Conservation (phyloP, 805 yeast species). For the Phaffomyces thermotolerans region DNA sequence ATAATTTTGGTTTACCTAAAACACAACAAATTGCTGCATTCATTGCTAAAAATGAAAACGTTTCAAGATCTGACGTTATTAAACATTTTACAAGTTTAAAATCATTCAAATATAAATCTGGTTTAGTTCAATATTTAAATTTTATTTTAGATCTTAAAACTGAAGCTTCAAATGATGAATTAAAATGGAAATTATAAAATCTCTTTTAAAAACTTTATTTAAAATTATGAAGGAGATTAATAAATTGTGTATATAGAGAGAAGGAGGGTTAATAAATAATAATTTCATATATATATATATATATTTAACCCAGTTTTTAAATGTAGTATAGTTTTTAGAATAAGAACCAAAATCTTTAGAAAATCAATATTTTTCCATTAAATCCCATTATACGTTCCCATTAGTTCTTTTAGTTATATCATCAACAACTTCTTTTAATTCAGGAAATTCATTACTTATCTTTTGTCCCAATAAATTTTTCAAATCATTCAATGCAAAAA, state of each 20-base stretch:
- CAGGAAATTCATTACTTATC: constrained; percentile 74
- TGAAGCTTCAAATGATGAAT: constrained; percentile 4
- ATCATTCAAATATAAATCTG: constrained; percentile 43
- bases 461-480: constrained; percentile 62
- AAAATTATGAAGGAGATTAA: too few relatives aligned
- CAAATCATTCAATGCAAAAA: constrained; percentile 58
- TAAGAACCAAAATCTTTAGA: too few relatives aligned
- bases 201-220: not conserved
- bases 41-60: constrained; percentile 34
- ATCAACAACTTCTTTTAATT: constrained; percentile 50
- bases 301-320: too few relatives aligned
- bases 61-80: constrained; percentile 53
- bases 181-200: constrained; percentile 19
- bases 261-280: not conserved
- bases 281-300: too few relatives aligned
- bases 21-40: constrained; percentile 56
- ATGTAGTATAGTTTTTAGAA: too few relatives aligned
- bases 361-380: too few relatives aligned
- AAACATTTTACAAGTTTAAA: constrained; percentile 45
- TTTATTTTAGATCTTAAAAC: constrained; percentile 39
- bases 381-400: not conserved
- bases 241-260: constrained; percentile 2
- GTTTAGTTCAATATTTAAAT: constrained; percentile 54
- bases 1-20: constrained; percentile 72
- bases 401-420: constrained; percentile 44